Percentiles rank a stretch among this genome's conserved stretches.
Evolutionary conservation across 164 flowering plant genomes (phyloP).

Genomic region (Saururus chinensis): DNA sequence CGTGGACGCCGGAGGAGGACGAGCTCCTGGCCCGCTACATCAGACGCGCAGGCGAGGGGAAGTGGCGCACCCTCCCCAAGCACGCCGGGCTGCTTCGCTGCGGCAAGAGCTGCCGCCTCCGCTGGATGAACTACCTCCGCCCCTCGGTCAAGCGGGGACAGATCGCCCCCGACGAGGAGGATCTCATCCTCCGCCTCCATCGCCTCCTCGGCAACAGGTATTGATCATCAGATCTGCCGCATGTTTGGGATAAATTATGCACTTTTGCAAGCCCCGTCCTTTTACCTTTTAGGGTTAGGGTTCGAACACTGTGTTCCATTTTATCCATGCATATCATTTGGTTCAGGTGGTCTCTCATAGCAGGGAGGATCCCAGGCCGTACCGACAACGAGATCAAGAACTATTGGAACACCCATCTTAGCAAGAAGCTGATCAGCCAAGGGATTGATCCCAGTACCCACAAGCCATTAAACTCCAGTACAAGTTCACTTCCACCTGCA

Average conservation of each 20-base stretch:
- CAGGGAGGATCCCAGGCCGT: conserved; percentile 65
- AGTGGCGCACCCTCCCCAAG: conserved; percentile 57
- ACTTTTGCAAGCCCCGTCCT: too few relatives aligned
- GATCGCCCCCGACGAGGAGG: conserved; percentile 64
- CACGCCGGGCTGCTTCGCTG: conserved; percentile 60
- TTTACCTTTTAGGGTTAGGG: background rate
- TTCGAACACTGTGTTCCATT: background rate
- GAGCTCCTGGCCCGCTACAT: conserved; percentile 31
- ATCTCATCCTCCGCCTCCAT: conserved; percentile 69
- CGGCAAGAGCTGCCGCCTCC: conserved; percentile 75
- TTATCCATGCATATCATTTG: background rate
- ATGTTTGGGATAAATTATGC: background rate
- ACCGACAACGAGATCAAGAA: conserved; percentile 75
- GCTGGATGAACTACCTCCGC: conserved; percentile 75
- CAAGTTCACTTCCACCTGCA: too few relatives aligned
- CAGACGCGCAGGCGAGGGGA: conserved; percentile 43
- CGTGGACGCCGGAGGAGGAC: conserved; percentile 67
- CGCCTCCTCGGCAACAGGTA: conserved; percentile 72
- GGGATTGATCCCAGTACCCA: conserved; percentile 70
- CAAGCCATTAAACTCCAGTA: conserved; percentile 29
- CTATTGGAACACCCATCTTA: conserved; percentile 69
- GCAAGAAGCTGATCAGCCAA: conserved; percentile 58
- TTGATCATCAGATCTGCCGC: too few relatives aligned
- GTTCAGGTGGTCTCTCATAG: conserved; percentile 64
- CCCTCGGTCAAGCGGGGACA: conserved; percentile 67